phyloP scores from a whole-genome alignment of 2,329 filamentous ascomycete genomes.

The Waltergamsia citrina region DNA sequence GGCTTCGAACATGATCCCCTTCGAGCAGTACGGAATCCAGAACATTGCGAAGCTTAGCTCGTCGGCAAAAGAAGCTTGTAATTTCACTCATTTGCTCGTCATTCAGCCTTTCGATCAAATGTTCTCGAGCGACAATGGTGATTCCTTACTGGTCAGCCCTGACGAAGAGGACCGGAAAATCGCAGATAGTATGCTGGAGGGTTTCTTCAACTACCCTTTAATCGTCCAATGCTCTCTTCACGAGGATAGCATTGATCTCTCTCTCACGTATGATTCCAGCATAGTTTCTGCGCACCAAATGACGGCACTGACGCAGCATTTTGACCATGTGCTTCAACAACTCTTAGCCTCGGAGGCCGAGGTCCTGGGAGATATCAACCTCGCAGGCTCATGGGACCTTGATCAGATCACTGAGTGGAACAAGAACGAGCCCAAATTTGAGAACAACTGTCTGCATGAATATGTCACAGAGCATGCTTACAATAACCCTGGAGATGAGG shows the following conservation, averaged over 20 bases:
- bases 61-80: slow-evolving; percentile 6
- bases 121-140: background rate
- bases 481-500: background rate
- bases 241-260: slow-evolving; percentile 2
- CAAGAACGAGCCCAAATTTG: background rate
- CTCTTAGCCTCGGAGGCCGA: background rate
- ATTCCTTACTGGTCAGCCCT: background rate
- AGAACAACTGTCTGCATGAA: slow-evolving; percentile 1
- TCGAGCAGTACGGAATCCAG: slow-evolving; percentile 11
- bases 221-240: slow-evolving; percentile 3
- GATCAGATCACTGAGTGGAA: background rate
- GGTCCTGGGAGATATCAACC: background rate
- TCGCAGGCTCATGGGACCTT: slow-evolving; percentile 3
- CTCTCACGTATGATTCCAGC: slow-evolving; percentile 5
- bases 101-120: slow-evolving; percentile 4
- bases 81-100: slow-evolving; percentile 10
- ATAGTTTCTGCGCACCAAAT: slow-evolving; percentile 3
- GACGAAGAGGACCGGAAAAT: background rate
- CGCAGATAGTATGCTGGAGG: too few relatives aligned
- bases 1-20: slow-evolving; percentile 6
- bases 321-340: slow-evolving; percentile 2
- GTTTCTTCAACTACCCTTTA: slow-evolving; percentile 8
- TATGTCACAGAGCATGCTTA: slow-evolving; percentile 2
- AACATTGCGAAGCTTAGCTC: slow-evolving; percentile 8
- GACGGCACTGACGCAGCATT: background rate